These are phyloP conservation scores for Exsudoporus floridanus DNA, from an alignment of 1,284 basidiomycete genomes.

Conservation along the genomic window DNA sequence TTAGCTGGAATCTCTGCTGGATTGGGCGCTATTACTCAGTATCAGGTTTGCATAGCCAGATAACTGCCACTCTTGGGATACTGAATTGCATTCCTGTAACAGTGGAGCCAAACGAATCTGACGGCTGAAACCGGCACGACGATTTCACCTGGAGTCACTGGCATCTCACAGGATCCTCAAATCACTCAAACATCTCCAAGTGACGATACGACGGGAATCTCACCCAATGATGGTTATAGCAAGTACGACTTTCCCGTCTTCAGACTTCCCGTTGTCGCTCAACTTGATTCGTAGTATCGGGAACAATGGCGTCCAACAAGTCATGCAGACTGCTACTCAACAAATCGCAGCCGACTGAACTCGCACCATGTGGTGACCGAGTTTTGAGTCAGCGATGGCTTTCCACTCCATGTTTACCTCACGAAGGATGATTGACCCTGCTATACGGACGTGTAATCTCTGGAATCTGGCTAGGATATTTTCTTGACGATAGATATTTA, in stretches of 20 bases:
- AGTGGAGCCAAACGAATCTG: constrained; percentile 56
- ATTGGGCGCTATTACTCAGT: constrained; percentile 53
- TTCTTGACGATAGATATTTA: not conserved
- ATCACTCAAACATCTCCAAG: constrained; percentile 37
- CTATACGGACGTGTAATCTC: constrained; percentile 3
- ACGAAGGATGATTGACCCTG: not conserved
- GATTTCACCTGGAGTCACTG: constrained; percentile 34
- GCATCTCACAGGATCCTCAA: constrained; percentile 32
- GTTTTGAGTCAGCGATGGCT: not conserved
- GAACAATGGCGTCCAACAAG: constrained; percentile 25
- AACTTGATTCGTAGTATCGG: constrained; percentile 19
- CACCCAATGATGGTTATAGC: constrained; percentile 66
- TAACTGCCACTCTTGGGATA: not conserved
- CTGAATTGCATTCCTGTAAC: constrained; percentile 11
- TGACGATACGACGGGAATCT: constrained; percentile 41
- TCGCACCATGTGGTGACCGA: not conserved
- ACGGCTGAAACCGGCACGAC: constrained; percentile 44
- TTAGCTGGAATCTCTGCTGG: constrained; percentile 45
- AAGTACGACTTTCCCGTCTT: constrained; percentile 24
- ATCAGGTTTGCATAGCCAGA: constrained; percentile 46
- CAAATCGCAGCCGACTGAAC: constrained; percentile 26
- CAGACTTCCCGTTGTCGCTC: not conserved
- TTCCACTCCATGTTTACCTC: not conserved
- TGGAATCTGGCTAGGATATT: not conserved
- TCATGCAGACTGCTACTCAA: constrained; percentile 26